Conservation (phyloP, 2,329 filamentous ascomycete species). For the Penicillium sp. region DNA sequence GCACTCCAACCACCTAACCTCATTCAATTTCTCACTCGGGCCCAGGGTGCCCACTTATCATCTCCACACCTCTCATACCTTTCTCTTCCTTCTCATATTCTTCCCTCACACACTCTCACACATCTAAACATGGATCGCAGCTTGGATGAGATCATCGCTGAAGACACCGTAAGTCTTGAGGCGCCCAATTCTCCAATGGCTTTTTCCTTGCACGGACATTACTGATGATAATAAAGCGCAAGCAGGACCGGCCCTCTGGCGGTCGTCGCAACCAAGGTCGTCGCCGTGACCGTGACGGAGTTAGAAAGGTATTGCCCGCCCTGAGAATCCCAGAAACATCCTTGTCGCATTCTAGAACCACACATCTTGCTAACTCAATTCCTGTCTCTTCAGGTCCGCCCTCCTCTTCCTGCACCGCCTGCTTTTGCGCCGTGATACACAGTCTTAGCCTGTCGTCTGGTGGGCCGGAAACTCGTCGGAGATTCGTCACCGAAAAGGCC, state of each 20-base stretch:
- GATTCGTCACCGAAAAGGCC: slow-evolving; percentile 25
- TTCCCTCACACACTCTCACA: slow-evolving; percentile 3
- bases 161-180: slow-evolving; percentile 52
- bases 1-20: no score
- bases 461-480: slow-evolving; percentile 27
- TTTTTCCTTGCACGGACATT: not conserved
- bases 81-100: not conserved
- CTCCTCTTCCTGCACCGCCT: slow-evolving; percentile 40
- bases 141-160: slow-evolving; percentile 62
- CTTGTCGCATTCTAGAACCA: slow-evolving; percentile 1
- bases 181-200: slow-evolving; percentile 3
- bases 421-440: slow-evolving; percentile 39
- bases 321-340: not conserved
- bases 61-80: not conserved
- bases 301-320: slow-evolving; percentile 70
- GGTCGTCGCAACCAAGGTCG: slow-evolving; percentile 48
- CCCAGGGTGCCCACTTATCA: not conserved
- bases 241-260: slow-evolving; percentile 28
- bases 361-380: slow-evolving; percentile 12
- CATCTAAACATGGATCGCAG: slow-evolving; percentile 57
- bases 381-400: slow-evolving; percentile 39
- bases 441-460: slow-evolving; percentile 25
- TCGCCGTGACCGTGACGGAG: slow-evolving; percentile 80
- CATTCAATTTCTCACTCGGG: not conserved
- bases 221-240: slow-evolving; percentile 14